Evolutionary conservation across 768 basidiomycete genomes (phyloP), one percentile per base, ranked within the genome.

Genomic region (Termitomyces sp.): DNA sequence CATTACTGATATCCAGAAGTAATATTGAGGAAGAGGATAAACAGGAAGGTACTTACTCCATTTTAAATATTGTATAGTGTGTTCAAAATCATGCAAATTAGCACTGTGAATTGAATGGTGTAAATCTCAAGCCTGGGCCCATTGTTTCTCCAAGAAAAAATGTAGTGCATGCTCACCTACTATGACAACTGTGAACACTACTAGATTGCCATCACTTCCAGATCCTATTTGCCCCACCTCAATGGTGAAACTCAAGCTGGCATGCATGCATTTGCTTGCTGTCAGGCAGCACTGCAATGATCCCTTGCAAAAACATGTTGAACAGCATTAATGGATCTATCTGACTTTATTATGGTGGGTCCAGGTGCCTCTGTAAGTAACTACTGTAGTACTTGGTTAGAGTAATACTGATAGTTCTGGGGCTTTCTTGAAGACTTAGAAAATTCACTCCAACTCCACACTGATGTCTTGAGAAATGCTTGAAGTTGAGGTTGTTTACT

Each of bases 101-200:
- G 50, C 33, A 3, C 34, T 53, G 7, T 33, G 61, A 0, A 62
- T 56, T 12, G 46, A 56, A 15, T 46, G 55, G 55, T 55, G 45
- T n/a, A n/a, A n/a, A n/a, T n/a, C n/a, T n/a, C n/a, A 20, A 33
- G 50, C 50, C 2, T 9, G 4, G 11, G 50, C 50, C 12, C 50
- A 51, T 51, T 37, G 12, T 15, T 51, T 33, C 9, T 51, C 1
- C 50, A 51, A 24, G 50, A 51, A 11, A 33, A 51, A 27, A 51
- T 51, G 50, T 9, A 4, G 9, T n/a, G 7, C 4, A 7, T 50
- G 0, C 16, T 50, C 33, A 18, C 48, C 4, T 50, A n/a, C 33
- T 50, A n/a, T 33, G 22, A 24, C 0, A 46, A 46, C 22, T 4
- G 8, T 5, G 13, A 46, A 24, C 0, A 3, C 45, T 22, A 46